Base-by-base conservation (phyloP, 2,329 filamentous ascomycete species). In the Beauveria australis region DNA sequence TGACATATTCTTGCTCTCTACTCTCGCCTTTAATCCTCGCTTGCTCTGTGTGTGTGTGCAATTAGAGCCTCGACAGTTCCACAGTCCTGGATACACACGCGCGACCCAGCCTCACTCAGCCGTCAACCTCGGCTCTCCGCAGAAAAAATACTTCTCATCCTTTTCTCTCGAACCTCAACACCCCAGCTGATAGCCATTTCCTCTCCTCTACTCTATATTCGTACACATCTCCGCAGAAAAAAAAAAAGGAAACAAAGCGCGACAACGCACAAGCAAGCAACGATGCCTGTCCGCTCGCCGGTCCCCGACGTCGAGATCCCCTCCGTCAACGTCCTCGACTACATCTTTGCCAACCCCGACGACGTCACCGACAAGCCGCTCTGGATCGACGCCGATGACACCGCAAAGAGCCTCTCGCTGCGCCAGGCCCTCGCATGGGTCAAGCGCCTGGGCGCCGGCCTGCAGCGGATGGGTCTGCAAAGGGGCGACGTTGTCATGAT, bases 401-500 rank as follows among this genome's bases (percentile, higher is more conserved):
- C 77, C 3, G 64, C 65, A 9, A 71, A 73, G 24, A 75, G 70
- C 53, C 70, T 84, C 9, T 81, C 79, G 0, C 77, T 79, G 1
- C 71, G 70, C 37, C 74, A 81, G 65, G 68, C 78, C 26, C 66
- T 84, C 33, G 66, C 71, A 72, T 84, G 80, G 80, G 73, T 79
- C 44, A 81, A 78, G 66, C 72, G 80, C 60, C 66, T 85, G n/a
- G 78, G 76, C 0, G 69, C 73, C 43, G 81, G 81, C 4, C 71
- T 84, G 16, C 72, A 79, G 53, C 71, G 67, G 3, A 65, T 80
- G 8, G 79, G 78, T 0, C 61, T 83, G 7, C 66, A 74, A 60
- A 72, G 69, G 54, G 78, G 78, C 14, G 81, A 84, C 56, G 78
- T 81, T 2, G 78, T 82, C 37, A 75, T 84, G 74, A 75, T 82